Evolutionary conservation across 2,329 filamentous ascomycete genomes (phyloP).

Genomic region (Trichoderma harzianum): DNA sequence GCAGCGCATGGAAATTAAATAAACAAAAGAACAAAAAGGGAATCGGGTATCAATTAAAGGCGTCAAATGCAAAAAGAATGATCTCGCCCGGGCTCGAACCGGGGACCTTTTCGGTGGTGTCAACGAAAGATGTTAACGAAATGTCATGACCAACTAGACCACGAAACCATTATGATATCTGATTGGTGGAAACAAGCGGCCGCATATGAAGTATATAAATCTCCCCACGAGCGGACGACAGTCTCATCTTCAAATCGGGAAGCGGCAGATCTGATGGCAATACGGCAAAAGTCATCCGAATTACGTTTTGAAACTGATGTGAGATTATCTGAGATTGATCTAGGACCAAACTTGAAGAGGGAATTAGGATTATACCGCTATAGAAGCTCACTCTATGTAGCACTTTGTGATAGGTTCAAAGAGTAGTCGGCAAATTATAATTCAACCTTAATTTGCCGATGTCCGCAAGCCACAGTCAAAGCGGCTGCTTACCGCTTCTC

Average conservation of each 20-base stretch:
- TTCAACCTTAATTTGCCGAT: background rate
- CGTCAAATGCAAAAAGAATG: background rate
- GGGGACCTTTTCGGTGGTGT: conserved; percentile 21
- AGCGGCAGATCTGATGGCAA: background rate
- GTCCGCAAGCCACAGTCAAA: background rate
- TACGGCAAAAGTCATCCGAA: background rate
- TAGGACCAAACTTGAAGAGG: background rate
- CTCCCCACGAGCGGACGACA: background rate
- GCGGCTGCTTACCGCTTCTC: conserved; percentile 9
- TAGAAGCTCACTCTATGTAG: background rate
- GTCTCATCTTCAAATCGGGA: background rate
- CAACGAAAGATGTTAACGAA: conserved; percentile 20
- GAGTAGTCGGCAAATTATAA: background rate
- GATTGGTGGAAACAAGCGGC: background rate
- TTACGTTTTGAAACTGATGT: background rate
- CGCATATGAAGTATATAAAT: background rate
- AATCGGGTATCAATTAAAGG: background rate
- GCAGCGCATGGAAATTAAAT: no score
- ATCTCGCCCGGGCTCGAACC: conserved; percentile 21
- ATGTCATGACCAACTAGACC: conserved; percentile 21
- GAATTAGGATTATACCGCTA: background rate
- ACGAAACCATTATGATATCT: conserved; percentile 17
- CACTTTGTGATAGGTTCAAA: background rate
- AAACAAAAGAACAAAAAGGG: background rate
- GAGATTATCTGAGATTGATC: background rate